Evolutionary conservation across 345 rosid species (phyloP), one percentile per base, ranked within the genome.

Genomic region (Euclidium syriacum): DNA sequence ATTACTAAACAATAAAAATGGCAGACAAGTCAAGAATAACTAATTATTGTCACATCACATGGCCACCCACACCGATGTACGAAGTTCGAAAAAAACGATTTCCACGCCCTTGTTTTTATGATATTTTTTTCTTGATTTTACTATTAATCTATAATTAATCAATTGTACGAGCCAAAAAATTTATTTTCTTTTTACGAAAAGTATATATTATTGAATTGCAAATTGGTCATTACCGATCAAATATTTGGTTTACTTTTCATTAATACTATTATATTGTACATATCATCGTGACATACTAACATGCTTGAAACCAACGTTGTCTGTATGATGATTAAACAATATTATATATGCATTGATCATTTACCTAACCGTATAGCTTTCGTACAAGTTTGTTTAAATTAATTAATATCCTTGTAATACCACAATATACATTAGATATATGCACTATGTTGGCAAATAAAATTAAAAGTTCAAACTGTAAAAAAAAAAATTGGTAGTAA

Each of bases 281-380:
- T n/a, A 25, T 56, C 32, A 2, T 62, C 22, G 3, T 51, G 9
- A 16, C 35, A 50, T 36, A 39, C 30, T 35, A 7, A 27, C 34
- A 39, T 52, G 41, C 52, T 41, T 32, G 33, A 15, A 52, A 64
- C 52, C 52, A 23, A 52, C 8, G 26, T 64, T 64, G 43, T 52
- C 41, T 7, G 52, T 46, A 53, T 32, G 16, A 59, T 60, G 15
- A 47, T 36, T 54, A 57, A 39, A 15, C 50, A 50, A 26, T 26
- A 19, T 26, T 33, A 0, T 34, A 35, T 47, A 16, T n/a, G 25
- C 27, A 40, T 19, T 29, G 39, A 51, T 20, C 30, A 39, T 39
- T 63, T 23, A n/a, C 36, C 39, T n/a, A 63, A 38, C 14, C 23
- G 3, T 16, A 47, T 62, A 41, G 23, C 36, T 62, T 35, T 59